phyloP scores from a whole-genome alignment of 1,284 basidiomycete genomes.

The Pseudozyma sp. region DNA sequence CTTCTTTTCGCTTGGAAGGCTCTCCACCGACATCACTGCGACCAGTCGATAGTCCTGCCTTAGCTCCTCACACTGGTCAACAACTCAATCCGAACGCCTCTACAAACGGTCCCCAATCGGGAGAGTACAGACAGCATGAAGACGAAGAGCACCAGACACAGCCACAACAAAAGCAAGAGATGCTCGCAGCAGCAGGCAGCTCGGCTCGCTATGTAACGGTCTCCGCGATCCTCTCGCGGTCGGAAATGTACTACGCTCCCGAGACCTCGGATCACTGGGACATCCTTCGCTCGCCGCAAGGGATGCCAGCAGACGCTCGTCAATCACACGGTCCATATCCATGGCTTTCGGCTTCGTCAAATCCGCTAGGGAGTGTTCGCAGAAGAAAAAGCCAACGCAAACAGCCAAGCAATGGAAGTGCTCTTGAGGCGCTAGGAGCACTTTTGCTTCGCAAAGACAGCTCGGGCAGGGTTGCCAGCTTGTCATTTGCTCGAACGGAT shows the following conservation, averaged over 20 bases:
- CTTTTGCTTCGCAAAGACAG: slow-evolving; percentile 59
- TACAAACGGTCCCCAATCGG: too few species aligned
- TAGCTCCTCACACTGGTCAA: neutral
- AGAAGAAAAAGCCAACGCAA: slow-evolving; percentile 27
- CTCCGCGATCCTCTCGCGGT: slow-evolving; percentile 60
- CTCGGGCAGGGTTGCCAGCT: slow-evolving; percentile 50
- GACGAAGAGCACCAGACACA: neutral
- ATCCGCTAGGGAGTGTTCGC: slow-evolving; percentile 12
- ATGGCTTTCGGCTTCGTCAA: slow-evolving; percentile 1
- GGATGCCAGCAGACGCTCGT: slow-evolving; percentile 2
- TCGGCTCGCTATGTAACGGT: slow-evolving; percentile 57
- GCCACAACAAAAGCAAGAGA: neutral
- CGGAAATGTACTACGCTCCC: slow-evolving; percentile 47
- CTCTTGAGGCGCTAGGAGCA: slow-evolving; percentile 64
- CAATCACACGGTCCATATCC: neutral
- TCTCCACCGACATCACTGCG: slow-evolving; percentile 29
- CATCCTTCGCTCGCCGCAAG: slow-evolving; percentile 28
- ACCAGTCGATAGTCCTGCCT: neutral
- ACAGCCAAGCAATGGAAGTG: slow-evolving; percentile 60
- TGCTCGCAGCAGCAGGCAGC: neutral
- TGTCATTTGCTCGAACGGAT: slow-evolving; percentile 40
- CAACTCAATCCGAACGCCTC: neutral
- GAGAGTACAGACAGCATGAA: too few species aligned
- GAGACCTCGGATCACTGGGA: slow-evolving; percentile 29
- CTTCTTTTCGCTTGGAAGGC: slow-evolving; percentile 32